Evolutionary conservation across 768 basidiomycete genomes (phyloP), one percentile per base, ranked within the genome.

Genomic region (Clavaria fumosa): DNA sequence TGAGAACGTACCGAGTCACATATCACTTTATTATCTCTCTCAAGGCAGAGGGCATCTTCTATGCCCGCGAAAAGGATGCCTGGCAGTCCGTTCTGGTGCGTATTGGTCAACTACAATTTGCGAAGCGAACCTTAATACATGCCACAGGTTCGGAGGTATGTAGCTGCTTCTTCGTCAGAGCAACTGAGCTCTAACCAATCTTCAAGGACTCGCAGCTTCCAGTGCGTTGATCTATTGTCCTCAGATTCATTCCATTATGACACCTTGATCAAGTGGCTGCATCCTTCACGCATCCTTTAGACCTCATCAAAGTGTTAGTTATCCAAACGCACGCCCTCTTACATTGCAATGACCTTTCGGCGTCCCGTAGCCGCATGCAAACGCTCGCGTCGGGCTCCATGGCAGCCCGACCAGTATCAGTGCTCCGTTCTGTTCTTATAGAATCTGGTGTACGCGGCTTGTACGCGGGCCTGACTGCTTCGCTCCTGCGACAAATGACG

Each of bases 311-410:
- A 75, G 80, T 86, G 76, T 82, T 42, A 43, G 73, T 61, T 10
- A 34, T 20, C 31, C 36, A 27, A 18, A 22, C 20, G 23, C 14
- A 27, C 27, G 35, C 32, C 7, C 19, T 23, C 9, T 35, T 11
- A 37, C 23, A 43, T 27, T 20, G 41, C 20, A 14, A 20, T 10
- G 36, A 33, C 39, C n/a, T n/a, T n/a, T n/a, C n/a, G n/a, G n/a
- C n/a, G n/a, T n/a, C n/a, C n/a, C n/a, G n/a, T n/a, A 83, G 81
- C 42, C 80, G 84, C 45, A 81, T 91, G 70, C 88, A 91, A 60
- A 85, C 84, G 15, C 53, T 77, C 18, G 54, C 61, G 34, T 54
- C 64, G 10, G 45, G 54, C 11, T 33, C 31, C 17, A 45, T 57
- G 2, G 67, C 66, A 22, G 60, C 64, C 10, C 63, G 63, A 40